These are phyloP conservation scores for Euphorbia tirucalli DNA, from an alignment of 345 rosid species.

Conservation along the genomic window DNA sequence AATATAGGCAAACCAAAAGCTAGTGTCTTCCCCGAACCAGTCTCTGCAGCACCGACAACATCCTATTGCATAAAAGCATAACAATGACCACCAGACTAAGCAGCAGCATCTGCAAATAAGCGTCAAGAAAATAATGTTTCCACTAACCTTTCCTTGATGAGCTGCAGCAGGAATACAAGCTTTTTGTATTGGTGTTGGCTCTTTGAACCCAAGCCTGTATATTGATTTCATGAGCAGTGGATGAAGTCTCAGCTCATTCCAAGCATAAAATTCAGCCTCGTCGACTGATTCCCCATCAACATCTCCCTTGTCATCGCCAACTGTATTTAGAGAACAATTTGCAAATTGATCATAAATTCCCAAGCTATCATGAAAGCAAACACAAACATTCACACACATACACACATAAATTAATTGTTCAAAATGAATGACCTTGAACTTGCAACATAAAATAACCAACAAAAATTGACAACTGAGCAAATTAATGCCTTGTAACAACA, in stretches of 20 bases:
- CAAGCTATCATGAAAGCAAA: background rate
- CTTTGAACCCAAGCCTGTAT: slow-evolving; percentile 68
- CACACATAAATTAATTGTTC: too few species aligned
- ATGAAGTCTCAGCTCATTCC: slow-evolving; percentile 87
- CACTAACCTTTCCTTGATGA: slow-evolving; percentile 85
- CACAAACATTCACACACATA: background rate
- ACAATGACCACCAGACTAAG: slow-evolving; percentile 6
- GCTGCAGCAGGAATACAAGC: slow-evolving; percentile 89
- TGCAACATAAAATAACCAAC: background rate
- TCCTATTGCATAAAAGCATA: slow-evolving; percentile 49
- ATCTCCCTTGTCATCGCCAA: slow-evolving; percentile 31
- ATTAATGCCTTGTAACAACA: background rate
- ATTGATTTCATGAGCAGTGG: slow-evolving; percentile 76
- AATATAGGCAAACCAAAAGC: slow-evolving; percentile 95
- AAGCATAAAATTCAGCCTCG: slow-evolving; percentile 60
- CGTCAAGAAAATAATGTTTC: background rate
- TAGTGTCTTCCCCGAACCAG: slow-evolving; percentile 98
- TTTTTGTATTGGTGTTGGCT: slow-evolving; percentile 90
- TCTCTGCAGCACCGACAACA: slow-evolving; percentile 95
- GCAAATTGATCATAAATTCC: background rate
- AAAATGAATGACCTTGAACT: background rate
- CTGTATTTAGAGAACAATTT: slow-evolving; percentile 18
- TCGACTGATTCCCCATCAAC: slow-evolving; percentile 46
- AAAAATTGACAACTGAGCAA: background rate
- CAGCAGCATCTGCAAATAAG: background rate